phyloP scores from a whole-genome alignment of 352 stramenopile genomes.

The Globisporangium cederbergense region DNA sequence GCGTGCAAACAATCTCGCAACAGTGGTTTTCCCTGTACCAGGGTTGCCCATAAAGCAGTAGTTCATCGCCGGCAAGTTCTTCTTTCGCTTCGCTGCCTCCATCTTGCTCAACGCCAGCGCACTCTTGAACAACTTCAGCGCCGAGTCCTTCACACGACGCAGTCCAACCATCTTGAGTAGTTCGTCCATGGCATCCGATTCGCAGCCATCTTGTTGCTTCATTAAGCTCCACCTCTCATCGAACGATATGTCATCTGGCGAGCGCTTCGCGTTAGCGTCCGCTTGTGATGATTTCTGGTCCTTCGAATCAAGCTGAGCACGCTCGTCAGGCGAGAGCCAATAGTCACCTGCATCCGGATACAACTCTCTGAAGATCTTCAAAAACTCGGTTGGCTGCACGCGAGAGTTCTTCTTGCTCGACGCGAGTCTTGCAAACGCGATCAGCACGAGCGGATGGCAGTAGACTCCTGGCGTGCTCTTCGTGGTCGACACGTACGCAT shows the following conservation, averaged over 20 bases:
- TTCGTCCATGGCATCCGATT: conserved; percentile 76
- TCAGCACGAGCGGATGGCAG: conserved; percentile 53
- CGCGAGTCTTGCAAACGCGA: conserved; percentile 44
- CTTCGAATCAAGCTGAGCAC: conserved; percentile 8
- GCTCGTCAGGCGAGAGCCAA: conserved; percentile 42
- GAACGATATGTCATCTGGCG: conserved; percentile 8
- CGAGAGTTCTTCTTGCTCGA: conserved; percentile 13
- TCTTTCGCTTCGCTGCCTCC: conserved; percentile 50
- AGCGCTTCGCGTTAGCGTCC: not conserved
- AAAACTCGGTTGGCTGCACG: conserved; percentile 29
- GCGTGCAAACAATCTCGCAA: conserved; percentile 76
- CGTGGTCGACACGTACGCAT: conserved; percentile 33
- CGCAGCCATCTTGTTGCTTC: conserved; percentile 39
- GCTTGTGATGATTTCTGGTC: not conserved
- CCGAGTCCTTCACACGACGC: conserved; percentile 74
- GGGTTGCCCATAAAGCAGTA: conserved; percentile 79
- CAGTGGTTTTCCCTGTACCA: conserved; percentile 76
- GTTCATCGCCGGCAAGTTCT: conserved; percentile 66
- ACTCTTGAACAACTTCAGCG: conserved; percentile 73
- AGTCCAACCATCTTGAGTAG: conserved; percentile 81
- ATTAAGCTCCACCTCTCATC: conserved; percentile 63
- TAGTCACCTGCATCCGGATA: conserved; percentile 45
- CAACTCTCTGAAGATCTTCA: conserved; percentile 44
- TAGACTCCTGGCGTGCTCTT: conserved; percentile 8
- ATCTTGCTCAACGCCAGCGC: conserved; percentile 59